A percentile compares a stretch with the other conserved stretches of the same genome.
phyloP scores from a whole-genome alignment of 768 basidiomycete genomes.

The Jaapia argillacea region DNA sequence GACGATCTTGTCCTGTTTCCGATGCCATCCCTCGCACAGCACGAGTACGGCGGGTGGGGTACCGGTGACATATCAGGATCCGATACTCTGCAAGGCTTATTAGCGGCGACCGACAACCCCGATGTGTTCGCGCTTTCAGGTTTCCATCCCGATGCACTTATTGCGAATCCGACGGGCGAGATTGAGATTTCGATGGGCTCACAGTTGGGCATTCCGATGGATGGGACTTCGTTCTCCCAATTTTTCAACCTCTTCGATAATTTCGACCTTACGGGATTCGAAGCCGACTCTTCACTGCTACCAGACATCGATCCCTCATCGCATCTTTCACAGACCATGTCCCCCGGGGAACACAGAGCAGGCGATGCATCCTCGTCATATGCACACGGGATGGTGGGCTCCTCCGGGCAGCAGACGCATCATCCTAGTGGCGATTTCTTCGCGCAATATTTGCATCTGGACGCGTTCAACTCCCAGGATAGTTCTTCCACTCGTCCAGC shows the following conservation, averaged over 20 bases:
- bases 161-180: not conserved
- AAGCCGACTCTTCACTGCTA: not conserved
- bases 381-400: no score
- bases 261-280: not conserved
- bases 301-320: not conserved
- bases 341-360: no score
- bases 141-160: not conserved
- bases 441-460: not conserved
- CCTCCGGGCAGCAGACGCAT: no score
- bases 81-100: not conserved
- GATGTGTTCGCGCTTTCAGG: not conserved
- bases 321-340: not conserved
- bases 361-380: not conserved
- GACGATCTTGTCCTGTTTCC: not conserved
- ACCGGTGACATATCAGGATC: not conserved
- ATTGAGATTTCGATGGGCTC: not conserved
- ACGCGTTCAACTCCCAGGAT: not conserved
- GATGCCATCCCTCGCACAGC: not conserved
- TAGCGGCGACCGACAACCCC: not conserved
- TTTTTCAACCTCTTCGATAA: not conserved
- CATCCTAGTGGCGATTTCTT: not conserved
- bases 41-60: not conserved
- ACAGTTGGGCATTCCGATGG: not conserved
- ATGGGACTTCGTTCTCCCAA: not conserved
- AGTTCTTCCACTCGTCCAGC: not conserved